These are phyloP conservation scores for Dryas alaskensis DNA, from an alignment of 306 rosid genomes.

Conservation along the genomic window DNA sequence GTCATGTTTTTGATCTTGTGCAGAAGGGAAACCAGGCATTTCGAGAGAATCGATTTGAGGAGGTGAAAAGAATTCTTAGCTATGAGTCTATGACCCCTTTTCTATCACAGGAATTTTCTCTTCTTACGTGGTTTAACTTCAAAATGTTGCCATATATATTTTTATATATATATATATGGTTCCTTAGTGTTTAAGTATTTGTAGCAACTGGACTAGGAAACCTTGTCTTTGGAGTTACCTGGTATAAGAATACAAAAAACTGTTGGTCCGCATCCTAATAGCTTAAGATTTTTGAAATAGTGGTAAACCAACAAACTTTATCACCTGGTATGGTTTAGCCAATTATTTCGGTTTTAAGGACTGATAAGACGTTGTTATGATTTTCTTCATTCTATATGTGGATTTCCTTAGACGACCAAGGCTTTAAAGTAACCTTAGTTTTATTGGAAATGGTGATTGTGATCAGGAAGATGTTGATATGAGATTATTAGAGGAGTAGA, in stretches of 20 bases:
- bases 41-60: conserved; percentile 59
- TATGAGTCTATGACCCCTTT: too few relatives aligned
- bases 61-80: conserved; percentile 38
- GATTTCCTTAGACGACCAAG: not conserved
- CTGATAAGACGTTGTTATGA: not conserved
- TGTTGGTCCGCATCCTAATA: too few relatives aligned
- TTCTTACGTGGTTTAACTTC: too few relatives aligned
- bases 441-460: conserved; percentile 5
- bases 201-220: not conserved
- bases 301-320: not conserved
- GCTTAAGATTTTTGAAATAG: too few relatives aligned
- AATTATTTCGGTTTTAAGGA: not conserved
- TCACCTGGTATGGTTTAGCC: not conserved
- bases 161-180: too few relatives aligned
- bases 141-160: too few relatives aligned
- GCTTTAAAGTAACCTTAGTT: not conserved
- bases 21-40: conserved; percentile 71
- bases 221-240: not conserved
- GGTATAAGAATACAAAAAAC: too few relatives aligned
- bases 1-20: conserved; percentile 57
- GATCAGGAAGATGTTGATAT: conserved; percentile 10
- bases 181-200: not conserved
- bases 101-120: too few relatives aligned
- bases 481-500: conserved; percentile 16
- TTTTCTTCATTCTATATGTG: not conserved